Percentiles rank a stretch among this genome's conserved stretches.
These are phyloP conservation scores for Beauveria rudraprayagi DNA, from an alignment of 2,329 filamentous ascomycete genomes.

Conservation along the genomic window DNA sequence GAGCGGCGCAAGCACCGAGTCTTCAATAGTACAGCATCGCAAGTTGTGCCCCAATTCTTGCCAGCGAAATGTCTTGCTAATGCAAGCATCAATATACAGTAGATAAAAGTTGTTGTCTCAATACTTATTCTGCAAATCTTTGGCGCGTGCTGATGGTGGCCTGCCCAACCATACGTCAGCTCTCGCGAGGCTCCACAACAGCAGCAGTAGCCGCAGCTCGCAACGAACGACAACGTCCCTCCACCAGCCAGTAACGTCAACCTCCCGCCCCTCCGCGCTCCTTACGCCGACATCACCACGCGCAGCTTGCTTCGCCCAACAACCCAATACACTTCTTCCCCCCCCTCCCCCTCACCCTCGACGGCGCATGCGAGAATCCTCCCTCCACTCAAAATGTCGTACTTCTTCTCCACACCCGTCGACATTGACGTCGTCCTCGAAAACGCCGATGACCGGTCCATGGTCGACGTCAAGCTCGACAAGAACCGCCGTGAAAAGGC, in stretches of 20 bases:
- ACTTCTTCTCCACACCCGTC: slow-evolving; percentile 96
- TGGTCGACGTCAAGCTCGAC: slow-evolving; percentile 96
- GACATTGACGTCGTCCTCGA: slow-evolving; percentile 98
- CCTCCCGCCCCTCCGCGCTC: background rate
- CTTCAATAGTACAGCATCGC: no score
- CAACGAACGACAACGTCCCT: slow-evolving; percentile 3
- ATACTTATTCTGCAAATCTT: background rate
- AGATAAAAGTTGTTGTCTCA: background rate
- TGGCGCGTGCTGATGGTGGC: background rate
- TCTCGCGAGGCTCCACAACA: slow-evolving; percentile 5
- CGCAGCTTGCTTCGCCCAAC: background rate
- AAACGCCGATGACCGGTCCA: slow-evolving; percentile 85
- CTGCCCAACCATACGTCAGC: slow-evolving; percentile 10
- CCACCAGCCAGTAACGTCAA: background rate
- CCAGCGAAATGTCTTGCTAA: background rate
- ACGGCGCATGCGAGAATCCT: background rate
- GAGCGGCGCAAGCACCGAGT: no score
- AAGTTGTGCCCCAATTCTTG: no score
- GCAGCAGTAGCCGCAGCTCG: slow-evolving; percentile 1
- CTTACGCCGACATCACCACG: background rate
- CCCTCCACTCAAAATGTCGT: slow-evolving; percentile 60
- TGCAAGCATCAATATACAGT: background rate
- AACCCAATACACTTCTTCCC: background rate
- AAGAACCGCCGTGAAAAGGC: slow-evolving; percentile 97
- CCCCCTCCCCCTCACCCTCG: no score